A percentile compares a stretch with the other conserved stretches of the same genome.
Conservation (phyloP, 1,139 yeast genomes). For the Protomyces arabidopsidicola region DNA sequence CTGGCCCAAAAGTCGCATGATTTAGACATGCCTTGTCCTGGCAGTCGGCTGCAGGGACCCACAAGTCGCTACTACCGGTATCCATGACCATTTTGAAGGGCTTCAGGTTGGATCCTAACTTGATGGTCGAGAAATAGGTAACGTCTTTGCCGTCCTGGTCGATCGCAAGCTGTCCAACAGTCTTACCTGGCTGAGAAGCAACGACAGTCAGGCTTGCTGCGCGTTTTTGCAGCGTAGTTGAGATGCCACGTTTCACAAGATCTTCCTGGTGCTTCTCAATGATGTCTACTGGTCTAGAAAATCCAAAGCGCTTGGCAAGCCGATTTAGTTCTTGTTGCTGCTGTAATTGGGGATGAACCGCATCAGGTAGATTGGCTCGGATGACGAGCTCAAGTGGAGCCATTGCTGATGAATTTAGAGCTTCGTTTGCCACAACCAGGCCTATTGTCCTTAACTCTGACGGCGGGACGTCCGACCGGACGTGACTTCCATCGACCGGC, state of each 20-base stretch:
- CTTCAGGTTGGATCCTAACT: slow-evolving; percentile 30
- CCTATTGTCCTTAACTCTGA: too few relatives aligned
- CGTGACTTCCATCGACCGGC: neutral
- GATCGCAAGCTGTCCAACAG: neutral
- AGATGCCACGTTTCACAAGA: neutral
- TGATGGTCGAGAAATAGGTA: slow-evolving; percentile 10
- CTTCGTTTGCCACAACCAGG: too few relatives aligned
- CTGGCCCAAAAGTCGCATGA: slow-evolving; percentile 40
- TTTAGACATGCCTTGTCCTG: slow-evolving; percentile 46
- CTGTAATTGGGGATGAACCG: neutral
- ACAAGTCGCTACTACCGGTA: slow-evolving; percentile 61
- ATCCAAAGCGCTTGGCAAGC: neutral
- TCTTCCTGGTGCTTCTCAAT: neutral
- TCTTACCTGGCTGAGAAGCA: neutral
- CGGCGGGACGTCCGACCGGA: too few relatives aligned
- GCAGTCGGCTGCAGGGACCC: slow-evolving; percentile 59
- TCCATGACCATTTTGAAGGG: slow-evolving; percentile 55
- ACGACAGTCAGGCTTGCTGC: neutral
- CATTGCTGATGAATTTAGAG: too few relatives aligned
- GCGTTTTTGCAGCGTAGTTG: neutral
- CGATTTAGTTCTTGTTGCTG: neutral
- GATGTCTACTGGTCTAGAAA: neutral
- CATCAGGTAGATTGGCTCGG: neutral
- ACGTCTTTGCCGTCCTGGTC: slow-evolving; percentile 18
- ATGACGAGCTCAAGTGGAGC: neutral